These are phyloP conservation scores for Gonium pectorale DNA, from an alignment of 139 green algal species.

Conservation along the genomic window DNA sequence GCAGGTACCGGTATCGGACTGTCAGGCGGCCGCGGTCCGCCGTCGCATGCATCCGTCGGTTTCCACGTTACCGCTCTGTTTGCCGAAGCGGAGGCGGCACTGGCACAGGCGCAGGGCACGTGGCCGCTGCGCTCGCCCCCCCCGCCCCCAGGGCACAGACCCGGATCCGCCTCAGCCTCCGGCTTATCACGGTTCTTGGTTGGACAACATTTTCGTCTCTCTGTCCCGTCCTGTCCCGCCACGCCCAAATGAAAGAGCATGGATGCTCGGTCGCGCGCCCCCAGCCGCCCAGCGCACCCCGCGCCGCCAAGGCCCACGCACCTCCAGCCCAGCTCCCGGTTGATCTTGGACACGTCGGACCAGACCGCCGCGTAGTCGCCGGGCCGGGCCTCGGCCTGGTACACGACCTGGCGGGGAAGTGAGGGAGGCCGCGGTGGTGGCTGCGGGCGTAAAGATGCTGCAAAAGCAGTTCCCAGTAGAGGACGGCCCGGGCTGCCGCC, in stretches of 20 bases:
- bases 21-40: too few species aligned
- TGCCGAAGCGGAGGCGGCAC: background rate
- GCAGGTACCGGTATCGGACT: background rate
- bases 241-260: background rate
- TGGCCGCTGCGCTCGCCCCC: background rate
- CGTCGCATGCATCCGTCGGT: background rate
- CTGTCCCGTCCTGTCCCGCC: background rate
- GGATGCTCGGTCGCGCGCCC: background rate
- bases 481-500: background rate
- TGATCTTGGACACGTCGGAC: conserved; percentile 56
- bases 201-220: too few species aligned
- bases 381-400: conserved; percentile 60
- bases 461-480: background rate
- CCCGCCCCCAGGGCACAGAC: background rate
- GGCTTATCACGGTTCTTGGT: too few species aligned
- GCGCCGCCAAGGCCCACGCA: conserved; percentile 4
- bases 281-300: background rate
- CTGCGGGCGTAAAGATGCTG: background rate
- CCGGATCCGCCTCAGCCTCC: too few species aligned
- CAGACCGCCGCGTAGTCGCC: conserved; percentile 67
- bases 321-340: conserved; percentile 59
- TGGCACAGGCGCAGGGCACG: background rate
- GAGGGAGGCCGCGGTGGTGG: background rate
- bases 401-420: conserved; percentile 24
- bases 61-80: background rate